These are phyloP conservation scores for Akanthomyces lecanii DNA, from an alignment of 2,329 filamentous ascomycete species.

Conservation along the genomic window DNA sequence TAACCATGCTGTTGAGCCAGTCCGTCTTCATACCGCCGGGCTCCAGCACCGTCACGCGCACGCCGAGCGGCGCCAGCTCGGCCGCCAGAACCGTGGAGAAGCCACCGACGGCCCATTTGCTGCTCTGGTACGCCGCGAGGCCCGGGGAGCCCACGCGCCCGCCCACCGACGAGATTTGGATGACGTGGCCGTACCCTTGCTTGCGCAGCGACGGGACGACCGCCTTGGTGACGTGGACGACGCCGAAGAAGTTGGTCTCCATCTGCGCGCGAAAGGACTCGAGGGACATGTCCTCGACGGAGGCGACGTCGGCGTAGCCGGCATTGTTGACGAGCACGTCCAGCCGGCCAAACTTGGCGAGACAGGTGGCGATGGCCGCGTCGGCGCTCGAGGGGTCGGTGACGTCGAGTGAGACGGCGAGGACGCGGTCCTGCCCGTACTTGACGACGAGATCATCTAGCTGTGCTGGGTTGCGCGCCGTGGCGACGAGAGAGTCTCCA, in stretches of 20 bases:
- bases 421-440: slow-evolving; percentile 39
- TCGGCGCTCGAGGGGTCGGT: slow-evolving; percentile 41
- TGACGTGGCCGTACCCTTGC: slow-evolving; percentile 30
- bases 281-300: slow-evolving; percentile 49
- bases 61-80: slow-evolving; percentile 35
- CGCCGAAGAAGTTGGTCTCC: slow-evolving; percentile 57
- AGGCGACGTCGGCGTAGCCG: slow-evolving; percentile 51
- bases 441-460: slow-evolving; percentile 33
- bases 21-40: slow-evolving; percentile 40
- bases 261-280: slow-evolving; percentile 48
- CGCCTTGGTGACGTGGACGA: slow-evolving; percentile 48
- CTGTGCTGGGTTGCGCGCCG: slow-evolving; percentile 35
- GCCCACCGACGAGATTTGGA: slow-evolving; percentile 38
- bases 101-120: slow-evolving; percentile 37
- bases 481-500: slow-evolving; percentile 43
- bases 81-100: slow-evolving; percentile 33
- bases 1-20: slow-evolving; percentile 32
- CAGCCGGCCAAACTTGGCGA: slow-evolving; percentile 48
- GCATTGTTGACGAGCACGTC: slow-evolving; percentile 61
- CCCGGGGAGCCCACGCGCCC: slow-evolving; percentile 32
- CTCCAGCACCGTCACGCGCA: slow-evolving; percentile 37
- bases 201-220: slow-evolving; percentile 32
- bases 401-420: slow-evolving; percentile 47
- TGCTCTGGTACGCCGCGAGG: slow-evolving; percentile 34
- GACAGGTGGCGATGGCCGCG: slow-evolving; percentile 32